Evolutionary conservation across 257 asterid species (phyloP).

Genomic region (Primulina huaijiensis): DNA sequence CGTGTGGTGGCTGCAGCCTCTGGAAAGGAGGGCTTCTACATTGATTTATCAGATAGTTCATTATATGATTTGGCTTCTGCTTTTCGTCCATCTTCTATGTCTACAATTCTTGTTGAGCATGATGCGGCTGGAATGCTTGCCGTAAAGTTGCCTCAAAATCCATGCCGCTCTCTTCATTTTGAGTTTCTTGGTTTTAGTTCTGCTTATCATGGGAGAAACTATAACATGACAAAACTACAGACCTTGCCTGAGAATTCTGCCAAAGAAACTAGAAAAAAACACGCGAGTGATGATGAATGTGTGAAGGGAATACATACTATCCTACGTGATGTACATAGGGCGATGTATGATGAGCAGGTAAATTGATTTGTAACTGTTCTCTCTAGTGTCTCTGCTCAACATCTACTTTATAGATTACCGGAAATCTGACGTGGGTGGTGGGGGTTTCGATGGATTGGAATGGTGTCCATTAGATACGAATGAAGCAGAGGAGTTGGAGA

Average conservation of each 20-base stretch:
- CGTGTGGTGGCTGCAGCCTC: constrained; percentile 90
- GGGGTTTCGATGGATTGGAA: too few species aligned
- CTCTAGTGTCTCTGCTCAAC: not conserved
- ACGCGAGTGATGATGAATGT: constrained; percentile 54
- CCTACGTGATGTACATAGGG: constrained; percentile 73
- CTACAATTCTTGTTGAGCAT: constrained; percentile 79
- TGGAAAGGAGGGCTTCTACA: constrained; percentile 91
- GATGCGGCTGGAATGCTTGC: constrained; percentile 96
- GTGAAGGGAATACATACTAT: constrained; percentile 66
- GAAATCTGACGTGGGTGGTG: too few species aligned
- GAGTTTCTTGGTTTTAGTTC: constrained; percentile 67
- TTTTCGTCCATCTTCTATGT: constrained; percentile 78
- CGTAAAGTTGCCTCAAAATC: constrained; percentile 69
- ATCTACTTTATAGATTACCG: constrained; percentile 9
- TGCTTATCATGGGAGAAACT: constrained; percentile 34
- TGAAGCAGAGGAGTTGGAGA: too few species aligned
- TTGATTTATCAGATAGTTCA: constrained; percentile 89
- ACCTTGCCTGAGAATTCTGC: constrained; percentile 34
- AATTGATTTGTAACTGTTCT: not conserved
- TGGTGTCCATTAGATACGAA: too few species aligned
- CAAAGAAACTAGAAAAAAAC: constrained; percentile 43
- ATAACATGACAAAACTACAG: constrained; percentile 25
- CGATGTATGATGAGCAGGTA: constrained; percentile 92
- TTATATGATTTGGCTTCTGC: constrained; percentile 60
- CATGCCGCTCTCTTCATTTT: constrained; percentile 76